Percentiles rank a stretch among this genome's conserved stretches.
phyloP scores from a whole-genome alignment of 2,329 filamentous ascomycete genomes.

The Allantophomopsis cytisporea region DNA sequence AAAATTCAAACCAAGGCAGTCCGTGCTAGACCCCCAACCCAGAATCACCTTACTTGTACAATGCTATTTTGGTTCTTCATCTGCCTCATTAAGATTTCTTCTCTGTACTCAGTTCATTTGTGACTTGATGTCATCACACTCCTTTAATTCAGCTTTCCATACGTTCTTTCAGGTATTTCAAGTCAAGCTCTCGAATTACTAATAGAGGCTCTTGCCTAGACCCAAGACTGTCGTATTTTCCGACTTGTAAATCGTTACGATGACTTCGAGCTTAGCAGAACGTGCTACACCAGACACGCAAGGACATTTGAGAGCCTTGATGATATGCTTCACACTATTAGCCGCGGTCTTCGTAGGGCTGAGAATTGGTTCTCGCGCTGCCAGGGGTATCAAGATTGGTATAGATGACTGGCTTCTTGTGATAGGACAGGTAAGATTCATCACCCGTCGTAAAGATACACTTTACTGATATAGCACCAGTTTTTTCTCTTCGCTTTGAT shows the following conservation, averaged over 20 bases:
- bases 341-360: conserved; percentile 5
- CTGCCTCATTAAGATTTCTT: too few species aligned
- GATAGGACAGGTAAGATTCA: conserved; percentile 6
- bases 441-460: conserved; percentile 15
- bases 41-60: too few species aligned
- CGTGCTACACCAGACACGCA: conserved; percentile 2
- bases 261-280: conserved; percentile 5
- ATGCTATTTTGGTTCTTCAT: too few species aligned
- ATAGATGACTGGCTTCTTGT: conserved; percentile 7
- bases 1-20: too few species aligned
- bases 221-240: not conserved
- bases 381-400: conserved; percentile 1
- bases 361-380: conserved; percentile 3
- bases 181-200: too few species aligned
- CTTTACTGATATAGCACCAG: not conserved
- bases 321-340: conserved; percentile 1
- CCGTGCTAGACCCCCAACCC: too few species aligned
- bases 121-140: too few species aligned
- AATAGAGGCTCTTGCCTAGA: too few species aligned
- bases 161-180: too few species aligned
- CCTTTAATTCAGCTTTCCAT: too few species aligned
- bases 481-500: not conserved
- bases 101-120: too few species aligned
- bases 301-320: conserved; percentile 1
- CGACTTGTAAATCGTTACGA: conserved; percentile 1